These are phyloP conservation scores for Tulasnella sp. DNA, from an alignment of 768 basidiomycete genomes.

Conservation along the genomic window DNA sequence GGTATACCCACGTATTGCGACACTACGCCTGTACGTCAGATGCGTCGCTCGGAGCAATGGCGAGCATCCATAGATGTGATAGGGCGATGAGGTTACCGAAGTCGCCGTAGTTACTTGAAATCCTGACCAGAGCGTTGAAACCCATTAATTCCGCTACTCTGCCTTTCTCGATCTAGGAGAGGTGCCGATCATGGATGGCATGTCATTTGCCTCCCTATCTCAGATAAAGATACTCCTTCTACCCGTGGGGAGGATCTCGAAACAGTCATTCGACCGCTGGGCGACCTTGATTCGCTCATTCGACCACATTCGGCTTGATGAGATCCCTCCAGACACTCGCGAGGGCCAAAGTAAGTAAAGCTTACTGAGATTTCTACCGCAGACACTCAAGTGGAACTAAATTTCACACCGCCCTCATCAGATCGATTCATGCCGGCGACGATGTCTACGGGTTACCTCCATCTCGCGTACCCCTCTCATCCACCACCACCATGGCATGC, in stretches of 20 bases:
- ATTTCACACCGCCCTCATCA: constrained; percentile 21
- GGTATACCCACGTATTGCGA: too few relatives aligned
- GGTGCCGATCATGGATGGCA: constrained; percentile 8
- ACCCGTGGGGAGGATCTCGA: constrained; percentile 68
- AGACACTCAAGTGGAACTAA: constrained; percentile 1
- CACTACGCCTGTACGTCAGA: too few relatives aligned
- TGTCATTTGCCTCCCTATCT: constrained; percentile 63
- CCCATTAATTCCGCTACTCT: background rate
- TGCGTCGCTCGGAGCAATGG: too few relatives aligned
- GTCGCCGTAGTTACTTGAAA: background rate
- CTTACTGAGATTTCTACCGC: constrained; percentile 3
- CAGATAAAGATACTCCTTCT: constrained; percentile 76
- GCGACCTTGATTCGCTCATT: constrained; percentile 62
- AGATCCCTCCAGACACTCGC: constrained; percentile 69
- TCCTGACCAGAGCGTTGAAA: background rate
- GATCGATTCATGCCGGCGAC: constrained; percentile 75
- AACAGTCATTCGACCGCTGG: constrained; percentile 60
- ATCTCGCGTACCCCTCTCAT: constrained; percentile 67
- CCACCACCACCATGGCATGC: constrained; percentile 58
- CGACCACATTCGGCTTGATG: constrained; percentile 61
- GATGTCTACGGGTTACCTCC: constrained; percentile 66
- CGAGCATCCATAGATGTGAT: too few relatives aligned
- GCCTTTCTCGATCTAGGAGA: background rate
- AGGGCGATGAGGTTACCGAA: background rate
- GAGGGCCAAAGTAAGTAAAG: constrained; percentile 55